Conservation (phyloP, 768 basidiomycete species). For the Russula foetens region DNA sequence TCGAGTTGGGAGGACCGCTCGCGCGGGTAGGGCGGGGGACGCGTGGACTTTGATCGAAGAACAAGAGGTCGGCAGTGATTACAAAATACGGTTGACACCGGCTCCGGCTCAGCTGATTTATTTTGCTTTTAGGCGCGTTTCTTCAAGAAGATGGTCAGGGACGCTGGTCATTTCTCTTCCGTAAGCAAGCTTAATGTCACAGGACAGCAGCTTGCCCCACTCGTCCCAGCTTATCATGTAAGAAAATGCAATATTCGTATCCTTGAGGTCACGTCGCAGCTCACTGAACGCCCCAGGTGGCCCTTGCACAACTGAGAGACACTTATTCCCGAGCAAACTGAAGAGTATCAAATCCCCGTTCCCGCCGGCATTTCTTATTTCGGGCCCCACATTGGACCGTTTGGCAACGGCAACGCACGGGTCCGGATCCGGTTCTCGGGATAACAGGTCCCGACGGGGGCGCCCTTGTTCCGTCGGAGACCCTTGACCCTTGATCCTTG, state of each 20-base stretch:
- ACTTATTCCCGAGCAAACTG: conserved; percentile 1
- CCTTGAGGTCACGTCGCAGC: not conserved
- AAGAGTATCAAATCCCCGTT: not conserved
- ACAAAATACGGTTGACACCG: not conserved
- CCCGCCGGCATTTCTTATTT: not conserved
- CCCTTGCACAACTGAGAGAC: conserved; percentile 13
- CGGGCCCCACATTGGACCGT: no score
- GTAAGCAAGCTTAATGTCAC: conserved; percentile 3
- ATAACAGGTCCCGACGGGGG: no score
- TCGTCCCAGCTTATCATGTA: conserved; percentile 15
- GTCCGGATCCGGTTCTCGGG: no score
- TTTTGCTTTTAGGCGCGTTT: conserved; percentile 17
- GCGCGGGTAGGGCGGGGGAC: conserved; percentile 80
- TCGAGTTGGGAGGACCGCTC: conserved; percentile 90
- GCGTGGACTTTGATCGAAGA: conserved; percentile 96
- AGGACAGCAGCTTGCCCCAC: conserved; percentile 5
- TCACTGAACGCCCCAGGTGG: conserved; percentile 1
- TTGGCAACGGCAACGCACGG: no score
- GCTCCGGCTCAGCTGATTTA: not conserved
- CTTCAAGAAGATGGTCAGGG: conserved; percentile 19
- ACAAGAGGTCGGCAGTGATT: conserved; percentile 56
- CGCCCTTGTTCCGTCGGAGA: no score
- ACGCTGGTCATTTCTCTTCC: conserved; percentile 5
- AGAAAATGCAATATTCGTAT: not conserved
- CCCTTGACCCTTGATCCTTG: no score